Evolutionary conservation across 371 early-diverging fungal genomes (phyloP).

Genomic region (Parasitella parasitica): DNA sequence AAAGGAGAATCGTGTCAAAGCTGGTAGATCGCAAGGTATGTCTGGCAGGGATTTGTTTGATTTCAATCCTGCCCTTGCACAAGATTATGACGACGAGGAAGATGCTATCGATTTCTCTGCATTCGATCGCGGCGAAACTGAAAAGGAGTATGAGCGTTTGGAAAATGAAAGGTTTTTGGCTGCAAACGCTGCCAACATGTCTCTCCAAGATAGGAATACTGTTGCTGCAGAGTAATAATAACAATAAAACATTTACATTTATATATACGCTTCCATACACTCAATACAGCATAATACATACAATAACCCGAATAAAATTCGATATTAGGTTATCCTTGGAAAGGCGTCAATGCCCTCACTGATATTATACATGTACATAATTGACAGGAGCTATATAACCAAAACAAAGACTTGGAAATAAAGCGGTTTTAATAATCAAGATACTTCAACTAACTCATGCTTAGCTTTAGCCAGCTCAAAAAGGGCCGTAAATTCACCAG

Average conservation of each 20-base stretch:
- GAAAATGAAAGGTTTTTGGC: conserved; percentile 37
- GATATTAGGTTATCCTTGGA: too few relatives aligned
- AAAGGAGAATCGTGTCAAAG: conserved; percentile 89
- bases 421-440: background rate
- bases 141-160: conserved; percentile 40
- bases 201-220: conserved; percentile 18
- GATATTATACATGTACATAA: too few relatives aligned
- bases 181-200: conserved; percentile 23
- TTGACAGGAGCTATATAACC: too few relatives aligned
- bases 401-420: background rate
- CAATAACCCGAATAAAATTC: too few relatives aligned
- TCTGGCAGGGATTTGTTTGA: conserved; percentile 98
- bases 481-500: conserved; percentile 64
- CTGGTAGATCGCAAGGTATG: conserved; percentile 90
- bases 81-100: conserved; percentile 76
- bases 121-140: conserved; percentile 53
- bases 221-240: background rate
- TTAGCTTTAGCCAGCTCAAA: conserved; percentile 41
- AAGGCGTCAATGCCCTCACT: too few relatives aligned
- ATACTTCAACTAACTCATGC: conserved; percentile 9
- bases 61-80: conserved; percentile 91
- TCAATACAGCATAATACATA: too few relatives aligned
- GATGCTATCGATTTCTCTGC: conserved; percentile 63
- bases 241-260: background rate
- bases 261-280: background rate